Base-by-base conservation (phyloP, 345 rosid species). In the Combretum micranthum region DNA sequence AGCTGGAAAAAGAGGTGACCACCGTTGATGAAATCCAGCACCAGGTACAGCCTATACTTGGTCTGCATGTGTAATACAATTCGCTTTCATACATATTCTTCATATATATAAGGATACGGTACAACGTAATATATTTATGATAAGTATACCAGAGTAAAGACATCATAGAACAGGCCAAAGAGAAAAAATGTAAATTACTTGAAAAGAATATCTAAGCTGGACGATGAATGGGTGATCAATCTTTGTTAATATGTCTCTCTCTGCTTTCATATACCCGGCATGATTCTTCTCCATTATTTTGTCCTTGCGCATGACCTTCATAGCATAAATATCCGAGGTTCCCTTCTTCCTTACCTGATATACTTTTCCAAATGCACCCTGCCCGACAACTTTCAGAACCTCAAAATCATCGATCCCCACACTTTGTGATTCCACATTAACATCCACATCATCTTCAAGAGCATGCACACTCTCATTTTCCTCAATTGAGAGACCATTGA, bases 241-340 rank as follows among this genome's bases (percentile, higher is more conserved):
- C 69, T 85, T 85, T 0, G 85, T 87, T 39, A 93, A 73, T 59
- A 93, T 93, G 53, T 93, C 95, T 53, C 93, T 88, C 72, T 93
- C 99, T 19, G 95, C 91, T 76, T 83, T 87, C 99, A 87, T 93
- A 82, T 89, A 93, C 56, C 79, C 96, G 1, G 82, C 94, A 45
- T 87, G 97, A 73, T 93, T 82, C 77, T 82, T 89, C 83, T 93
- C 96, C 81, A 93, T 77, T 13, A 93, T 85, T 60, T 72, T 82
- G 68, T 93, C 99, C 80, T 93, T 93, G 49, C 99, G 70, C 97
- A 93, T 83, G 56, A 93, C 99, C 81, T 93, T 93, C 99, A 93
- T 93, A 3, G 99, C 99, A 58, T 68, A 86, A 62, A 93, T 85
- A 69, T 93, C 96, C 9, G 85, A 73, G 0, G 99, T 83, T 21